phyloP scores from a whole-genome alignment of 345 rosid genomes.

The Citrus reticulata region DNA sequence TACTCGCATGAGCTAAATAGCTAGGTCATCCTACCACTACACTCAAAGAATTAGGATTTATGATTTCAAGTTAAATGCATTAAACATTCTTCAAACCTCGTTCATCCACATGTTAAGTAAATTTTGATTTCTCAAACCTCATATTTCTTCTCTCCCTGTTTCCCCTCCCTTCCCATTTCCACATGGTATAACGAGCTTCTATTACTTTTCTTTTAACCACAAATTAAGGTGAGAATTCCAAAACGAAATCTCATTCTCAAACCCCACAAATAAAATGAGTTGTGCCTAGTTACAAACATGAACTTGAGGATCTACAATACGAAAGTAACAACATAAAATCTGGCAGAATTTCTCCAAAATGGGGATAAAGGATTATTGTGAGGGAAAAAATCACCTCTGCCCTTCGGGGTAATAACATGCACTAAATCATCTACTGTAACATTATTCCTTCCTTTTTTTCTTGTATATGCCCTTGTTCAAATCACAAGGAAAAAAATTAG shows the following conservation, averaged over 20 bases:
- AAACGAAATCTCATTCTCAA: not conserved
- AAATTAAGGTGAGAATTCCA: not conserved
- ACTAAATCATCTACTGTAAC: conserved; percentile 82
- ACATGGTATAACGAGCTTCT: not conserved
- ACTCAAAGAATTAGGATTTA: too few relatives aligned
- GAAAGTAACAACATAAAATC: too few relatives aligned
- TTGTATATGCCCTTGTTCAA: conserved; percentile 52
- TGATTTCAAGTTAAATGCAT: too few relatives aligned
- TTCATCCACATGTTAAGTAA: not conserved
- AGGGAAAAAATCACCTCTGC: conserved; percentile 52
- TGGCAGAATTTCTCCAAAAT: too few relatives aligned
- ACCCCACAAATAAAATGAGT: too few relatives aligned
- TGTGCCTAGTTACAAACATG: not conserved
- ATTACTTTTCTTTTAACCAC: not conserved
- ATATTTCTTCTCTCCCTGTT: too few relatives aligned
- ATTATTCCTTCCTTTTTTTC: conserved; percentile 74
- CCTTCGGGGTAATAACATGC: conserved; percentile 71
- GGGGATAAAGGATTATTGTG: not conserved
- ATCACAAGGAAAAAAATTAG: not conserved
- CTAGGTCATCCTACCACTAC: not conserved
- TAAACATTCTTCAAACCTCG: too few relatives aligned
- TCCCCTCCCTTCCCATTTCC: not conserved
- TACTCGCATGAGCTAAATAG: not conserved
- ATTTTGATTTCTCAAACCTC: not conserved
- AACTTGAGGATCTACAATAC: too few relatives aligned